Base-by-base conservation (phyloP, 148 eudicot genomes). In the Nepenthes mirabilis region DNA sequence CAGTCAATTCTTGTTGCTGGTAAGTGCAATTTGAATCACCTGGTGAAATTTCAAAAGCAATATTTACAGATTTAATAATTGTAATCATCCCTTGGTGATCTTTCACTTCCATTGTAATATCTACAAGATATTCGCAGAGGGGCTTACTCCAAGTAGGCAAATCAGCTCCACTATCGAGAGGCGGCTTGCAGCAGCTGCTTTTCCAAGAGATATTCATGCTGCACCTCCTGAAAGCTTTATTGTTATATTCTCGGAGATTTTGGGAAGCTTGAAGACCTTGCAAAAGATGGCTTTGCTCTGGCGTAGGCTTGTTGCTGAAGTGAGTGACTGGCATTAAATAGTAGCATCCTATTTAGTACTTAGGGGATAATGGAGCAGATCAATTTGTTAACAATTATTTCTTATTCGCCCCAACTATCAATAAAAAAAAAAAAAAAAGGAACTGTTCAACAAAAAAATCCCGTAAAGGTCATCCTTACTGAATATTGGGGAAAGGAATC, bases 121-220 rank as follows among this genome's bases (percentile, higher is more conserved):
- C 70, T 80, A 77, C 80, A 88, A 88, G 88, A 82, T 76, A 79
- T 76, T 85, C 76, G 78, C 94, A 91, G 97, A 83, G 73, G 88
- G 94, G 72, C 90, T 85, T 68, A 55, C 74, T 76, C 69, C 82
- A n/a, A 70, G 76, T 55, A 76, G 82, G 67, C 82, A 82, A 79
- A 75, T 78, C 12, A 70, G 74, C 65, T 75, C 79, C 68, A 67
- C 55, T 43, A 59, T 59, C 37, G 96, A 80, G 56, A 80, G 61
- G 51, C 74, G 63, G 43, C 52, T 79, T 55, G 77, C 48, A 57
- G 57, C 70, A n/a, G 53, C 88, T 45, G 70, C 78, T 45, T 76
- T 88, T 65, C 73, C 82, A n/a, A 85, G 83, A 76, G 97, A 91
- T 60, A 80, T 91, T 57, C 96, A 88, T 73, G 95, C 90, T 63